phyloP scores from a whole-genome alignment of 768 basidiomycete genomes.

The Tricholoma terreum region DNA sequence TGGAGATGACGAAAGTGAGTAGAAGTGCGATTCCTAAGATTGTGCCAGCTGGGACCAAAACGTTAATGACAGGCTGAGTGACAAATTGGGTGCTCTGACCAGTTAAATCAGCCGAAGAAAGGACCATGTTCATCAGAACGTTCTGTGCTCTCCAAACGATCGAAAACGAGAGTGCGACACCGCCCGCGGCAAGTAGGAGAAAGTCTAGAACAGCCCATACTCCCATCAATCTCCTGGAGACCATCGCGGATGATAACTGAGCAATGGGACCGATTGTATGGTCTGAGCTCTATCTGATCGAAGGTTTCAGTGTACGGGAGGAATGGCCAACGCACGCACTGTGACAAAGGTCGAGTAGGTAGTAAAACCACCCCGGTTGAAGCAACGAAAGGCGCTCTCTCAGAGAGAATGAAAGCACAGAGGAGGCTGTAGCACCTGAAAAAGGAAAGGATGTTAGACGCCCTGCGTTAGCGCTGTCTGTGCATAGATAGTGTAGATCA shows the following conservation, averaged over 20 bases:
- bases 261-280: background rate
- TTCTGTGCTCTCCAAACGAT: conserved; percentile 68
- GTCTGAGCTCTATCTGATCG: background rate
- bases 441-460: conserved; percentile 68
- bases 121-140: conserved; percentile 70
- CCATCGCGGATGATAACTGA: conserved; percentile 42
- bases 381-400: conserved; percentile 35
- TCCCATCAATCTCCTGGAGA: conserved; percentile 66
- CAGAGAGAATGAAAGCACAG: conserved; percentile 47
- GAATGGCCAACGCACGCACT: conserved; percentile 1
- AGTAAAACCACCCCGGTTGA: background rate
- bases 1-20: conserved; percentile 65
- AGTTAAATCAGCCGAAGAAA: conserved; percentile 54
- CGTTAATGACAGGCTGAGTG: background rate
- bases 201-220: conserved; percentile 73
- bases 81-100: conserved; percentile 38
- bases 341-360: background rate
- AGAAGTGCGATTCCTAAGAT: conserved; percentile 65
- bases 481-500: no score
- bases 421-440: conserved; percentile 43
- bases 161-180: conserved; percentile 61
- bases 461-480: conserved; percentile 48
- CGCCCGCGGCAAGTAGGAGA: conserved; percentile 67
- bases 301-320: background rate
- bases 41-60: conserved; percentile 54